A percentile compares a stretch with the other conserved stretches of the same genome.
Conservation (phyloP, 768 basidiomycete species). For the Pisolithus sp. region DNA sequence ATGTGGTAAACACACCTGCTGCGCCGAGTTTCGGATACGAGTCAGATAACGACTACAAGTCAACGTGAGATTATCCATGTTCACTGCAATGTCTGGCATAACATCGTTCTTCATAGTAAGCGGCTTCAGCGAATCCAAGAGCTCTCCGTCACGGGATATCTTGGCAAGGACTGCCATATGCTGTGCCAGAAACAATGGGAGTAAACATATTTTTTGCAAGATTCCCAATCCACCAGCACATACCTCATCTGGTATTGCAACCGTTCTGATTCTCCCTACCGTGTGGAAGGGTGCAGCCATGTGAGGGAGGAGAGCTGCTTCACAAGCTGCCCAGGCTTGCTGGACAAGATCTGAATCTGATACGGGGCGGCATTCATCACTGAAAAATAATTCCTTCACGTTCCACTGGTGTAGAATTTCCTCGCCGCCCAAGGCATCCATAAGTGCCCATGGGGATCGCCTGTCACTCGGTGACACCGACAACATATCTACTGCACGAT, state of each 20-base stretch:
- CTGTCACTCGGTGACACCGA: slow-evolving; percentile 25
- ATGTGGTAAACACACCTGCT: slow-evolving; percentile 31
- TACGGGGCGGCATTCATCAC: slow-evolving; percentile 13
- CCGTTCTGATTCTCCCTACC: slow-evolving; percentile 14
- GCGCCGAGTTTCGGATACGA: slow-evolving; percentile 30
- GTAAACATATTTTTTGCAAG: not conserved
- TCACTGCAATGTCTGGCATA: slow-evolving; percentile 16
- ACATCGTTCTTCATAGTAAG: slow-evolving; percentile 38
- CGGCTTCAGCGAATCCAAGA: slow-evolving; percentile 48
- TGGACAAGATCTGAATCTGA: slow-evolving; percentile 15
- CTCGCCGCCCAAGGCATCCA: slow-evolving; percentile 35
- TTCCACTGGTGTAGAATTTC: slow-evolving; percentile 18
- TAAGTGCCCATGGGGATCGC: slow-evolving; percentile 28
- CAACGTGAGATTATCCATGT: slow-evolving; percentile 29
- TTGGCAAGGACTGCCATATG: slow-evolving; percentile 42
- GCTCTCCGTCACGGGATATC: slow-evolving; percentile 38
- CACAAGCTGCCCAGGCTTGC: slow-evolving; percentile 5
- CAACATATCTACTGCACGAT: slow-evolving; percentile 35
- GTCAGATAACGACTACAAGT: slow-evolving; percentile 40
- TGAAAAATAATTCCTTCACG: slow-evolving; percentile 27
- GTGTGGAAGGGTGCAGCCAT: slow-evolving; percentile 11
- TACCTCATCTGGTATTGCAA: slow-evolving; percentile 26
- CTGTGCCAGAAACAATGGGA: slow-evolving; percentile 17
- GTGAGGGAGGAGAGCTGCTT: slow-evolving; percentile 22
- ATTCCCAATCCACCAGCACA: slow-evolving; percentile 8